Evolutionary conservation across 1,139 yeast species (phyloP).

Genomic region (Suhomyces wounanorum): DNA sequence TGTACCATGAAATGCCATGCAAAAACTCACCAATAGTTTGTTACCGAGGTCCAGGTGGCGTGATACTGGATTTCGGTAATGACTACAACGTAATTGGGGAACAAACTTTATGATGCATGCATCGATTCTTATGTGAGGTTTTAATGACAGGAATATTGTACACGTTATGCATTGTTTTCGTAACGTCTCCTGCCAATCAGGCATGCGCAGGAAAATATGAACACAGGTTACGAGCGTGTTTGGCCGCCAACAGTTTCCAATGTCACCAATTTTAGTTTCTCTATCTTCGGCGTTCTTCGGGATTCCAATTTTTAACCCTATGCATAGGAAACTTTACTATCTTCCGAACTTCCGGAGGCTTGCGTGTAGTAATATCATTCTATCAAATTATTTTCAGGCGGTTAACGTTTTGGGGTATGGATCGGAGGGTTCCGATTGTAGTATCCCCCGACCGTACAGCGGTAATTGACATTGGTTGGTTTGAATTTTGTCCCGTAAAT

Average conservation of each 20-base stretch:
- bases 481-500: constrained; percentile 24
- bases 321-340: background rate
- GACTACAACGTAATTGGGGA: background rate
- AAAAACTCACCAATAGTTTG: background rate
- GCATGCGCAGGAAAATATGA: background rate
- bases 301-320: background rate
- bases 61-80: background rate
- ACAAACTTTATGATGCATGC: background rate
- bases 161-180: background rate
- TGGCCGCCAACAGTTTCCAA: background rate
- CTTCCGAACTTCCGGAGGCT: background rate
- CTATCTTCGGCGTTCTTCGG: constrained; percentile 3
- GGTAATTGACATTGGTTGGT: constrained; percentile 24
- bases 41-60: background rate
- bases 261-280: background rate
- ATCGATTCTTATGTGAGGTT: background rate
- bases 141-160: background rate
- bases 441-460: constrained; percentile 18
- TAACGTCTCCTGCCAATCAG: background rate
- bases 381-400: background rate
- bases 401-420: background rate
- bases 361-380: background rate
- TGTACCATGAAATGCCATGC: background rate
- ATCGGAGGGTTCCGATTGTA: background rate
- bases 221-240: background rate